Evolutionary conservation across 257 asterid species (phyloP).

Genomic region (Plantago major): DNA sequence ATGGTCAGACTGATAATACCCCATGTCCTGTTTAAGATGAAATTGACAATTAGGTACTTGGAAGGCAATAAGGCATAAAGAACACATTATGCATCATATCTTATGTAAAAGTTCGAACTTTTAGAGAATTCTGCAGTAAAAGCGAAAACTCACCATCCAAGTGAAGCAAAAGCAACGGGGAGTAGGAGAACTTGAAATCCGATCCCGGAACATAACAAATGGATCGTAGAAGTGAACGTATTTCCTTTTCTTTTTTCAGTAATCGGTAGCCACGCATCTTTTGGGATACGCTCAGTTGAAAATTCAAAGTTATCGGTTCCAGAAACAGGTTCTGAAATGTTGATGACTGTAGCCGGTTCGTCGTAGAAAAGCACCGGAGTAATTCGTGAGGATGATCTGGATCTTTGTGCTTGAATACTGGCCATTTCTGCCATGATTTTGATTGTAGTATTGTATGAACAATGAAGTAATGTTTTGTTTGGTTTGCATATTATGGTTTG

Average conservation of each 20-base stretch:
- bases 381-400: constrained; percentile 25
- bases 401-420: constrained; percentile 5
- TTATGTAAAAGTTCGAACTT: background rate
- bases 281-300: background rate
- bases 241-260: constrained; percentile 57
- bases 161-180: constrained; percentile 53
- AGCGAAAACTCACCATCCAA: constrained; percentile 55
- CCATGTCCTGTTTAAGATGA: constrained; percentile 40
- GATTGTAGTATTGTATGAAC: background rate
- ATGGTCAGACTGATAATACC: constrained; percentile 34
- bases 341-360: background rate
- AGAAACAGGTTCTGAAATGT: background rate
- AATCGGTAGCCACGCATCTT: constrained; percentile 49
- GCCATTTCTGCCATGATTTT: constrained; percentile 21
- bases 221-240: constrained; percentile 32
- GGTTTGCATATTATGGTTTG: no score
- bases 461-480: no score
- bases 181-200: constrained; percentile 55
- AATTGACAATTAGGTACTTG: background rate
- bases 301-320: background rate
- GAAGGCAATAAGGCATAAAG: no score
- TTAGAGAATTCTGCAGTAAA: background rate
- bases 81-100: no score
- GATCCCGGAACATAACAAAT: constrained; percentile 46
- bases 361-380: constrained; percentile 18